Percentiles rank a stretch among this genome's conserved stretches.
Conservation (phyloP, 352 stramenopile genomes). For the Blastocystis sp. region DNA sequence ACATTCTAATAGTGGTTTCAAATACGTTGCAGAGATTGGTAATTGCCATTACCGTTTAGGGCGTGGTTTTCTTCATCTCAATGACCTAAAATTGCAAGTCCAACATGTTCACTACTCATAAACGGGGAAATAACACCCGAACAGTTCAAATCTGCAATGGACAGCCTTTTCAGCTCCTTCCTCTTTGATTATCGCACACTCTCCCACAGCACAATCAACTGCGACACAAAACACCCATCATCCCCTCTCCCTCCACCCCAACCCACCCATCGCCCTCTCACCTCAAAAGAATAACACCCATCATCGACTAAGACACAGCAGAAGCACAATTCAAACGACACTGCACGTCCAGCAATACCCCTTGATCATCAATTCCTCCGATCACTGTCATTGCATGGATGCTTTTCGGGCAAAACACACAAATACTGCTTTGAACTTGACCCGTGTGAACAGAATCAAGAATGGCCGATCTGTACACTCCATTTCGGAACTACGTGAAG, state of each 20-base stretch:
- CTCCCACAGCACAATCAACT: not conserved
- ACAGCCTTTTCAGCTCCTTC: too few relatives aligned
- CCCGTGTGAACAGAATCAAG: not conserved
- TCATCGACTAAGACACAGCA: too few relatives aligned
- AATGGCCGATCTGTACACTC: slow-evolving; percentile 68
- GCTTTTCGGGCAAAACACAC: not conserved
- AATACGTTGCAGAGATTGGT: too few relatives aligned
- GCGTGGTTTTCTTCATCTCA: too few relatives aligned
- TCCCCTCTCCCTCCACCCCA: not conserved
- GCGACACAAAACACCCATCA: not conserved
- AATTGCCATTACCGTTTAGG: too few relatives aligned
- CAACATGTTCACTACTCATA: too few relatives aligned
- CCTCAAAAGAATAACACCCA: not conserved
- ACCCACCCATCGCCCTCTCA: not conserved
- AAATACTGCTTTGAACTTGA: not conserved
- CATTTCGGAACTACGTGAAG: slow-evolving; percentile 68
- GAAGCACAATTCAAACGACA: too few relatives aligned
- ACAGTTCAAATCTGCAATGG: too few relatives aligned
- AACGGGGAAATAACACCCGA: too few relatives aligned
- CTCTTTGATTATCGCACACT: too few relatives aligned
- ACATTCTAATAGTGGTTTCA: too few relatives aligned
- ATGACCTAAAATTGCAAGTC: too few relatives aligned
- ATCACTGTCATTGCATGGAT: not conserved
- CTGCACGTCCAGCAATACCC: not conserved
- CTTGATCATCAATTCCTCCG: not conserved